Evolutionary conservation across 2,329 filamentous ascomycete species (phyloP).

Genomic region (Sporothrix schenckii): DNA sequence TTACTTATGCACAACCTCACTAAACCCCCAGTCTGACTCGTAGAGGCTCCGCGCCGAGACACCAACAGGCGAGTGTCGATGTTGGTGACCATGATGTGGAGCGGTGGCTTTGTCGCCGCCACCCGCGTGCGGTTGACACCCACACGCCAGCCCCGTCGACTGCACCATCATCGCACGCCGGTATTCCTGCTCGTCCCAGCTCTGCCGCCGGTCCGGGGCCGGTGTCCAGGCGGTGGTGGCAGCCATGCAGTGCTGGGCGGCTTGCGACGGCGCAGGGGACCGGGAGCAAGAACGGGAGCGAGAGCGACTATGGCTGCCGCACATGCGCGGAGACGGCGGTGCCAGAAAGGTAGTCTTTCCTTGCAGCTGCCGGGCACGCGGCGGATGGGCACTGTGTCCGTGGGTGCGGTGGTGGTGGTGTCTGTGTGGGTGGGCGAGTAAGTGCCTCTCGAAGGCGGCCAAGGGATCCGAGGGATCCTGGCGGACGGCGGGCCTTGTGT

Average conservation of each 20-base stretch:
- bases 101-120: background rate
- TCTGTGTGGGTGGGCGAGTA: slow-evolving; percentile 26
- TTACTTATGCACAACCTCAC: slow-evolving; percentile 11
- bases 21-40: slow-evolving; percentile 32
- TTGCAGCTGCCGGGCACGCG: background rate
- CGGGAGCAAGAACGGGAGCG: background rate
- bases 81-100: background rate
- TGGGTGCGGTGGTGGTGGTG: background rate
- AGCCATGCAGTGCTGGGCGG: slow-evolving; percentile 43
- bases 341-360: background rate
- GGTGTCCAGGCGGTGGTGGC: slow-evolving; percentile 53
- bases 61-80: background rate
- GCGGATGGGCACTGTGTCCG: background rate
- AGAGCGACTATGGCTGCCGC: too few species aligned
- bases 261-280: slow-evolving; percentile 31
- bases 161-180: slow-evolving; percentile 49
- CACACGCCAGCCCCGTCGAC: slow-evolving; percentile 29
- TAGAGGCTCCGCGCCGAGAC: slow-evolving; percentile 23
- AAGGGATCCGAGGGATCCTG: slow-evolving; percentile 31
- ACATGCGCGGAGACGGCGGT: background rate
- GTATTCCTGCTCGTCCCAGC: slow-evolving; percentile 58
- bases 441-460: slow-evolving; percentile 28
- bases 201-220: slow-evolving; percentile 51
- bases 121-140: slow-evolving; percentile 18
- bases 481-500: background rate